Percentiles rank a stretch among this genome's conserved stretches.
Conservation (phyloP, 352 stramenopile genomes). For the Paralagenidium karlingii region DNA sequence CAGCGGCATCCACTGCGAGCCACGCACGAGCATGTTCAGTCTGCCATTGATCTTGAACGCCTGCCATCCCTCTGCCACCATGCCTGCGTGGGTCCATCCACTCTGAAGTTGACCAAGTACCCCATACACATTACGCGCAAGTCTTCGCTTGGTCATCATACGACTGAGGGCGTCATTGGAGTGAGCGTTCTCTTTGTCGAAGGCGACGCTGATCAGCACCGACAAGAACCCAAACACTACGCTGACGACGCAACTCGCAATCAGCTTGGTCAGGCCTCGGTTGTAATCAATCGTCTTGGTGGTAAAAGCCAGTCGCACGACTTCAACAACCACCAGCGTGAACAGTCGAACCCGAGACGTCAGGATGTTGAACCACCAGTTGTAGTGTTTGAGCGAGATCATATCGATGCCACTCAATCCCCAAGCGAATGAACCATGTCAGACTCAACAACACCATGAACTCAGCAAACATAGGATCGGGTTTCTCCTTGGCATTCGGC, state of each 20-base stretch:
- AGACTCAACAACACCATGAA: constrained; percentile 12
- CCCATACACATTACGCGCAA: constrained; percentile 15
- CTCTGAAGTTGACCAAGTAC: constrained; percentile 10
- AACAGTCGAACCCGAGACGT: constrained; percentile 8
- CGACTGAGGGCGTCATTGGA: too few species aligned
- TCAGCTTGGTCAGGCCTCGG: constrained; percentile 15
- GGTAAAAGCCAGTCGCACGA: constrained; percentile 5
- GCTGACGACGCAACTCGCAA: constrained; percentile 4
- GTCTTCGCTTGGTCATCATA: constrained; percentile 10
- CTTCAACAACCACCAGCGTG: constrained; percentile 5
- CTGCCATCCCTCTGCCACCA: constrained; percentile 19
- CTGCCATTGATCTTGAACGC: constrained; percentile 9
- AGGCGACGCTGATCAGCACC: constrained; percentile 7
- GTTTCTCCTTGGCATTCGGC: constrained; percentile 1
- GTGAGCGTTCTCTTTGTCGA: constrained; percentile 7
- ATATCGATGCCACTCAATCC: constrained; percentile 15
- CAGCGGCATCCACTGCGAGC: too few species aligned
- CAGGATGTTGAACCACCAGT: constrained; percentile 12
- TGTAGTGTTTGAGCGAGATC: constrained; percentile 6
- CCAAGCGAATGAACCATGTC: constrained; percentile 18
- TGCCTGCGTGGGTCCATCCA: constrained; percentile 14
- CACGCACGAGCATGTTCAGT: too few species aligned
- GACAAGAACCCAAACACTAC: constrained; percentile 5
- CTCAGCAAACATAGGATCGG: constrained; percentile 9
- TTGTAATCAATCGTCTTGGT: constrained; percentile 9